phyloP scores from a whole-genome alignment of 176 grass and related monocot species.

The Phyllostachys edulis region DNA sequence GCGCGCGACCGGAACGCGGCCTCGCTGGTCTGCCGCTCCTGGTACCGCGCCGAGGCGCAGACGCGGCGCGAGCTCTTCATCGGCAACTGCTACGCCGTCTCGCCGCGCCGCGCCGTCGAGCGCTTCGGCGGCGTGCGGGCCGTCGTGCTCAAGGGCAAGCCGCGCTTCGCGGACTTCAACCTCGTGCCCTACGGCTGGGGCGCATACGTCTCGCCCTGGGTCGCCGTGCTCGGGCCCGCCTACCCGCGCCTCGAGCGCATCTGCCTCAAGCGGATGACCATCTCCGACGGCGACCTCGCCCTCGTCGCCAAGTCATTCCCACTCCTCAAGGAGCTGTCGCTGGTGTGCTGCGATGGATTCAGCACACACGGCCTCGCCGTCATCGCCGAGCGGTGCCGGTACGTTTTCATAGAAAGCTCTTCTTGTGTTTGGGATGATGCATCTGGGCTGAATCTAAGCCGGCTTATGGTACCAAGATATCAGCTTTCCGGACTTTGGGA shows the following conservation, averaged over 20 bases:
- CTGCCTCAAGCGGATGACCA: constrained; percentile 91
- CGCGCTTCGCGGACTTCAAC: constrained; percentile 86
- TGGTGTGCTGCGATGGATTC: constrained; percentile 93
- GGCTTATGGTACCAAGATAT: neutral
- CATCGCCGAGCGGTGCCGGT: constrained; percentile 82
- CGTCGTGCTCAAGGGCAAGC: constrained; percentile 89
- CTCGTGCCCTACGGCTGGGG: constrained; percentile 80
- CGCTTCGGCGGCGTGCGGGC: constrained; percentile 65
- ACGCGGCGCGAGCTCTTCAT: constrained; percentile 84
- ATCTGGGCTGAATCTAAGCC: constrained; percentile 32
- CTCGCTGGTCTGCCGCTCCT: constrained; percentile 84
- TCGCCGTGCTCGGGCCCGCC: constrained; percentile 43
- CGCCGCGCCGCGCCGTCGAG: constrained; percentile 59
- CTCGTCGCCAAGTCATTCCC: constrained; percentile 62
- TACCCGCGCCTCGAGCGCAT: constrained; percentile 75
- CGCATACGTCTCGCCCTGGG: constrained; percentile 64
- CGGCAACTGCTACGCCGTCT: constrained; percentile 95
- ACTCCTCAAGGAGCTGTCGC: constrained; percentile 67
- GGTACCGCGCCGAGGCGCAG: constrained; percentile 85
- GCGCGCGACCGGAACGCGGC: constrained; percentile 74
- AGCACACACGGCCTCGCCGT: constrained; percentile 75
- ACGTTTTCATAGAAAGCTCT: neutral
- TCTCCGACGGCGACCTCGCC: constrained; percentile 67
- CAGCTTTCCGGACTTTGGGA: constrained; percentile 36
- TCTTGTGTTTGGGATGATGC: neutral